These are phyloP conservation scores for Solanum dulcamara DNA, from an alignment of 257 asterid genomes.

Conservation along the genomic window DNA sequence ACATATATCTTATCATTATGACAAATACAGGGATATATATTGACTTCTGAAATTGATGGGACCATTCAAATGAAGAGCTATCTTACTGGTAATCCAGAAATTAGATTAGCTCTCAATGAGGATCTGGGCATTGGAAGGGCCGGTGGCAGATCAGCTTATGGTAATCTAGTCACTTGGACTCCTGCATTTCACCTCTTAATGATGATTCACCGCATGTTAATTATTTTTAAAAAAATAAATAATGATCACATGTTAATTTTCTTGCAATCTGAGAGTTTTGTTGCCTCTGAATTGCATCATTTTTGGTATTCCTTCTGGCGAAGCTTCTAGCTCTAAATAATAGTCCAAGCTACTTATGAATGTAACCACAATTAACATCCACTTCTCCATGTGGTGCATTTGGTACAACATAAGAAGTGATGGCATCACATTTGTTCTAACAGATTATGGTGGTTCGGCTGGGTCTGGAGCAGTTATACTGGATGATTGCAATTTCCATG, in stretches of 20 bases:
- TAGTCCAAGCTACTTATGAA: no score
- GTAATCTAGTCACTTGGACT: conserved; percentile 25
- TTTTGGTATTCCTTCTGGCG: no score
- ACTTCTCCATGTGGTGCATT: neutral
- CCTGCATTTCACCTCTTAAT: neutral
- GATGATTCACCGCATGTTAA: neutral
- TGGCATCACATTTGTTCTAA: neutral
- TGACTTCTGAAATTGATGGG: conserved; percentile 98
- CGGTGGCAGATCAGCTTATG: conserved; percentile 55
- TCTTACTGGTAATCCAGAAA: conserved; percentile 95
- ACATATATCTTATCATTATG: neutral
- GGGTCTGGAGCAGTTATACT: conserved; percentile 81
- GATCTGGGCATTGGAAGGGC: conserved; percentile 72
- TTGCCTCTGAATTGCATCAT: neutral
- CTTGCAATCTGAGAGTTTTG: neutral
- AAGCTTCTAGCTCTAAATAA: no score
- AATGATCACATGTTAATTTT: neutral
- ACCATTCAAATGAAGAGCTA: conserved; percentile 99
- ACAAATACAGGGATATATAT: conserved; percentile 46
- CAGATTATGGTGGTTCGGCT: conserved; percentile 85
- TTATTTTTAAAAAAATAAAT: neutral
- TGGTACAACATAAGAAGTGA: neutral
- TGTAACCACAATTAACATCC: no score
- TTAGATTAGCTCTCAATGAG: conserved; percentile 90
- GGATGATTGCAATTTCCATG: conserved; percentile 99